Percentiles rank a stretch among this genome's conserved stretches.
Evolutionary conservation across 2,329 filamentous ascomycete species (phyloP).

Genomic region (Fusarium poae): DNA sequence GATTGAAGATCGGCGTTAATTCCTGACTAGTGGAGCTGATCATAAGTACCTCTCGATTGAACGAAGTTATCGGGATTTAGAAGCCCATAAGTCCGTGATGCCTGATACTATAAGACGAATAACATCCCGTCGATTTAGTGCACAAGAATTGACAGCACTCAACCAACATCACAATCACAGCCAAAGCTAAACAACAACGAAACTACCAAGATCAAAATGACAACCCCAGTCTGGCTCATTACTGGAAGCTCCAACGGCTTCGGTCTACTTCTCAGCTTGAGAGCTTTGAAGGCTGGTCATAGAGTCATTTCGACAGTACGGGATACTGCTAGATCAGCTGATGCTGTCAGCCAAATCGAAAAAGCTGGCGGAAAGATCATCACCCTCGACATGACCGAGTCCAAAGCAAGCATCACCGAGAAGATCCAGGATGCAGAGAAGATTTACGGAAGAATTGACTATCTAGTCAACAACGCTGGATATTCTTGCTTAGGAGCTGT

Average conservation of each 20-base stretch:
- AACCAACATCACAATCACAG: neutral
- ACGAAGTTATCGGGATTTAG: constrained; percentile 19
- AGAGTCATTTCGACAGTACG: constrained; percentile 41
- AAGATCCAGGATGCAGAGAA: constrained; percentile 47
- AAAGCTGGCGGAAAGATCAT: constrained; percentile 47
- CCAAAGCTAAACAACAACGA: neutral
- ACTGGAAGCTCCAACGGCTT: constrained; percentile 46
- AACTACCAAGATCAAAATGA: constrained; percentile 26
- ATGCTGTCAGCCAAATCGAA: constrained; percentile 38
- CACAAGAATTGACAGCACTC: accelerated
- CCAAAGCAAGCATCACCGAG: constrained; percentile 41
- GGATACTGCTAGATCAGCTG: constrained; percentile 26
- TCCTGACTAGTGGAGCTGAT: constrained; percentile 1
- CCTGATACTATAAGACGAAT: constrained; percentile 16
- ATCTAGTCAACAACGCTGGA: constrained; percentile 67
- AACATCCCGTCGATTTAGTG: no score
- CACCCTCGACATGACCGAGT: constrained; percentile 49
- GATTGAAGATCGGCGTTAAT: constrained; percentile 27
- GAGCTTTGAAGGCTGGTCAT: constrained; percentile 39
- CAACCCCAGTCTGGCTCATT: constrained; percentile 44
- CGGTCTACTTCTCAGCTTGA: constrained; percentile 39
- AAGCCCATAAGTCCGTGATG: constrained; percentile 24
- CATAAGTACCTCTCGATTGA: neutral
- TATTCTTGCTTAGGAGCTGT: constrained; percentile 49
- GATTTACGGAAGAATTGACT: constrained; percentile 57